phyloP scores from a whole-genome alignment of 2,329 filamentous ascomycete genomes.

The Neofusicoccum sp. region DNA sequence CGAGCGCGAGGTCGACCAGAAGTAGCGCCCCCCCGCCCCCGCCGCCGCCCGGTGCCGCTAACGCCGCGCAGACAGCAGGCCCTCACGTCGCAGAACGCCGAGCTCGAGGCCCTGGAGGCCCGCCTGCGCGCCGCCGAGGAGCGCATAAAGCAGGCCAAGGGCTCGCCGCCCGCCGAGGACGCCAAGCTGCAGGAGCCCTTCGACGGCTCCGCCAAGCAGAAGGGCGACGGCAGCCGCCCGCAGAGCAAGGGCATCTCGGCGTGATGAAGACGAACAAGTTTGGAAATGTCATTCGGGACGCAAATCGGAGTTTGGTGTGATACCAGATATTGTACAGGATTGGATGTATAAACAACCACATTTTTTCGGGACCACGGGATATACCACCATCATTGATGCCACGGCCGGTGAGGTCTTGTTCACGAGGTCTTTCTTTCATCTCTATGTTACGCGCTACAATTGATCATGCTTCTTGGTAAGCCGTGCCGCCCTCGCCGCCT shows the following conservation, averaged over 20 bases:
- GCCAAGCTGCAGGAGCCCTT: not conserved
- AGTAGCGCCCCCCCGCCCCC: conserved; percentile 61
- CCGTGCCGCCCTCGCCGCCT: too few relatives aligned
- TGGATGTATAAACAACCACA: conserved; percentile 19
- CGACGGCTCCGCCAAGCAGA: not conserved
- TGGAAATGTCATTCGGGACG: not conserved
- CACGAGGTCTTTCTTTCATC: too few relatives aligned
- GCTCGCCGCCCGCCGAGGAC: conserved; percentile 28
- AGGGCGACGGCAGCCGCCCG: conserved; percentile 4
- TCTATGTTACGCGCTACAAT: too few relatives aligned
- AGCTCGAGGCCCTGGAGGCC: conserved; percentile 84
- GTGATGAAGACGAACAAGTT: not conserved
- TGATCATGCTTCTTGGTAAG: too few relatives aligned
- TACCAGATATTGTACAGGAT: conserved; percentile 20
- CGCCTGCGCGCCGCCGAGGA: conserved; percentile 84
- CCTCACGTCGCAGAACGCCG: conserved; percentile 71
- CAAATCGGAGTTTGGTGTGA: conserved; percentile 18
- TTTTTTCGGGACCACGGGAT: conserved; percentile 15
- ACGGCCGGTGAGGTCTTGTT: too few relatives aligned
- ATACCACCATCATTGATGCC: not conserved
- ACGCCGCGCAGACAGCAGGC: conserved; percentile 68
- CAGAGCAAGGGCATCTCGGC: conserved; percentile 18
- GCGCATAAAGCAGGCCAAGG: conserved; percentile 57
- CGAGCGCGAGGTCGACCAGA: conserved; percentile 74
- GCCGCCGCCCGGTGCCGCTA: not conserved